Evolutionary conservation across 257 asterid genomes (phyloP).

Genomic region (Eucommia ulmoides): DNA sequence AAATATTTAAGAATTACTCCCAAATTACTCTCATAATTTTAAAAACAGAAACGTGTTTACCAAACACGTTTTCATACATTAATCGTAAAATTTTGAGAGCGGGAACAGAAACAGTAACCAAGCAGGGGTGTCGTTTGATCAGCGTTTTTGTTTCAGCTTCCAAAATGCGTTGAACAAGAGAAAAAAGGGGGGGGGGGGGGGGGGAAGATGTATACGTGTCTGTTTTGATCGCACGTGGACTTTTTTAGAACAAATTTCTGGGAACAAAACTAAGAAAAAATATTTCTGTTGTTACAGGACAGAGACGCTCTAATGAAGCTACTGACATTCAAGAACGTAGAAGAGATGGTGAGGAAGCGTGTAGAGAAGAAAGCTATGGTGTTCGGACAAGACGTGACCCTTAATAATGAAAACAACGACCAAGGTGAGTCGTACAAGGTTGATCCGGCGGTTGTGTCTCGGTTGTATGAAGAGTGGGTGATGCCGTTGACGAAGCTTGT

Average conservation of each 20-base stretch:
- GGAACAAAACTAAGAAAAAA: background rate
- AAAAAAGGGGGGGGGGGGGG: too few species aligned
- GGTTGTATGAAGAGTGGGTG: conserved; percentile 58
- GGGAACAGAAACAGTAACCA: too few species aligned
- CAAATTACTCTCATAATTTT: too few species aligned
- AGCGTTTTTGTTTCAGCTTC: background rate
- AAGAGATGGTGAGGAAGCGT: conserved; percentile 58
- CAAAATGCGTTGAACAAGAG: background rate
- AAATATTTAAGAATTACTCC: too few species aligned
- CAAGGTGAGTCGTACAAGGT: conserved; percentile 35
- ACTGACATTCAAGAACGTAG: conserved; percentile 61
- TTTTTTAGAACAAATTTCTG: background rate
- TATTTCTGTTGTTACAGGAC: conserved; percentile 32
- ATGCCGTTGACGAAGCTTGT: conserved; percentile 78
- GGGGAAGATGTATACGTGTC: too few species aligned
- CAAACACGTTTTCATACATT: too few species aligned
- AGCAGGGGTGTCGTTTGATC: too few species aligned
- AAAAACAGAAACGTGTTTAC: too few species aligned
- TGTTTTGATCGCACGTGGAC: background rate
- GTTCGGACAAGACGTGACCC: conserved; percentile 57
- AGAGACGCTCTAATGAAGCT: conserved; percentile 58
- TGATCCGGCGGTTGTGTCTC: conserved; percentile 40
- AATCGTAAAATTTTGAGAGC: too few species aligned
- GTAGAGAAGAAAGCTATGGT: conserved; percentile 66
- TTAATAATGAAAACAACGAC: conserved; percentile 12